Evolutionary conservation across 148 eudicot species (phyloP).

Genomic region (Heliosperma pusillum): DNA sequence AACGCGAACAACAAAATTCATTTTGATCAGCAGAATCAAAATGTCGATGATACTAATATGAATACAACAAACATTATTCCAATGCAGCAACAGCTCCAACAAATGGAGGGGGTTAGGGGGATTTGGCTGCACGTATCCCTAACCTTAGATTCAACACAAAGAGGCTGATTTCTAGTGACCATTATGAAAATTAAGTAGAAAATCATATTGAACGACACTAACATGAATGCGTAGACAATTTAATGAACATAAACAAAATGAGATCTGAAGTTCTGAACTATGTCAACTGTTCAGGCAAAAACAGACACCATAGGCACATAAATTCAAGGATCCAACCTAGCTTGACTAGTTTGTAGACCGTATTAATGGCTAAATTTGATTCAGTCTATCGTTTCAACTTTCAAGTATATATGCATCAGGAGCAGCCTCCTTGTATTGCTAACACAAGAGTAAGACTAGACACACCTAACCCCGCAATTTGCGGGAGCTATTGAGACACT

Average conservation of each 20-base stretch:
- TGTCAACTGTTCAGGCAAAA: neutral
- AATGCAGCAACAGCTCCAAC: neutral
- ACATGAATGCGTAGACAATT: neutral
- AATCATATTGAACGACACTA: neutral
- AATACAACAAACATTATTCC: neutral
- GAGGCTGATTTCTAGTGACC: neutral
- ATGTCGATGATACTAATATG: neutral
- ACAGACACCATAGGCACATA: neutral
- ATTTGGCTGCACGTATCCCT: neutral
- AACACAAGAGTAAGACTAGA: no score
- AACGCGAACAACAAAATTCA: no score
- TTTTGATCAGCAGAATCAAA: neutral
- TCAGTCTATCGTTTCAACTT: neutral
- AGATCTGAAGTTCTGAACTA: constrained; percentile 1
- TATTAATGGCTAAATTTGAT: neutral
- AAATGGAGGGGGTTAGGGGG: neutral
- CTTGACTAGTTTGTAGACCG: neutral
- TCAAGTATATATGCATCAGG: no score
- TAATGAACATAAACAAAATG: neutral
- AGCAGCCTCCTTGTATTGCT: no score
- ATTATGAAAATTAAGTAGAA: no score
- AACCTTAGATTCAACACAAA: neutral
- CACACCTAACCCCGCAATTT: no score
- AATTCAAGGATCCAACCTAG: neutral
- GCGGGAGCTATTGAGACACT: no score